These are phyloP conservation scores for Rosa hybrid DNA, from an alignment of 331 rosid species.

Conservation along the genomic window DNA sequence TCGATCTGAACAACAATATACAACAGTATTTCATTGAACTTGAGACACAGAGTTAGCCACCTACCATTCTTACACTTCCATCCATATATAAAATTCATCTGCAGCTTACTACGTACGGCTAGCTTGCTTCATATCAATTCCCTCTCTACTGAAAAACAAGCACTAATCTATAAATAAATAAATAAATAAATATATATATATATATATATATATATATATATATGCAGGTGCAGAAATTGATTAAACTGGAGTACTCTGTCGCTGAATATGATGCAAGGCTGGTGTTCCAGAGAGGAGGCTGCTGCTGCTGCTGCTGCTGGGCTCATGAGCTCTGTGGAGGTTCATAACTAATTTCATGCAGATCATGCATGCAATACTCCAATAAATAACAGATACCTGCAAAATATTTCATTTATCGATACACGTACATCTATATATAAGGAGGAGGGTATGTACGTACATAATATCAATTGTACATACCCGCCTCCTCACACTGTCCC, in stretches of 20 bases:
- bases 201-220: background rate
- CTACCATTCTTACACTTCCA: background rate
- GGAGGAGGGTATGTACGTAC: background rate
- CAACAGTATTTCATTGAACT: background rate
- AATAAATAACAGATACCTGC: background rate
- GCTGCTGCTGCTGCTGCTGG: background rate
- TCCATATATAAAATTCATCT: background rate
- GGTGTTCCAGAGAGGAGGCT: background rate
- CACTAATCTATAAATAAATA: background rate
- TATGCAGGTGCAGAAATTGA: background rate
- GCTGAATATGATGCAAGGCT: background rate
- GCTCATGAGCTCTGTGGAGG: background rate
- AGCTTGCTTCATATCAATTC: background rate
- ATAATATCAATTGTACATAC: background rate
- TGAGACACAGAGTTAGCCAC: background rate
- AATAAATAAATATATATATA: no score
- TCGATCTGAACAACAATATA: background rate
- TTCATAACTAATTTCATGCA: background rate
- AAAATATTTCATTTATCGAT: background rate
- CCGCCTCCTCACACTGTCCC: background rate
- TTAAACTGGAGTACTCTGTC: background rate
- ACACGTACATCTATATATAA: background rate
- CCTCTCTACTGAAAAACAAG: background rate
- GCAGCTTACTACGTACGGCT: background rate
- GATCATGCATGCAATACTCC: background rate